Evolutionary conservation across 2,329 filamentous ascomycete genomes (phyloP).

Genomic region (Aspergillus carbonarius): DNA sequence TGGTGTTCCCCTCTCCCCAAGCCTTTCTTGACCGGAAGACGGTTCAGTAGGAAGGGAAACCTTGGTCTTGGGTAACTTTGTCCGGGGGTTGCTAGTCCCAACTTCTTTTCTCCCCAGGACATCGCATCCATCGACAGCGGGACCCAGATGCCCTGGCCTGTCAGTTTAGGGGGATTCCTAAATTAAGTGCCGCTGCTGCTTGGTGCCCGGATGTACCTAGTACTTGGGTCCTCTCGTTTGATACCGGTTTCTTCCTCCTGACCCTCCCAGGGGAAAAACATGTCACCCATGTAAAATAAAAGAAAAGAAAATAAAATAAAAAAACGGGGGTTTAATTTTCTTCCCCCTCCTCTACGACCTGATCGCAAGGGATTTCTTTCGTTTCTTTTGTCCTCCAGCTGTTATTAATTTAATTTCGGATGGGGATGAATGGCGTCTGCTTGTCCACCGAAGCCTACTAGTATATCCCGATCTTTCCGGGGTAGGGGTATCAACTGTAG

Average conservation of each 20-base stretch:
- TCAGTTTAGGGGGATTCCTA: background rate
- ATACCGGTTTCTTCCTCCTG: background rate
- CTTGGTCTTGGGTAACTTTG: background rate
- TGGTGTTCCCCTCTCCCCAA: conserved; percentile 13
- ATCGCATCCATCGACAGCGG: conserved; percentile 1
- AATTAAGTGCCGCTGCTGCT: conserved; percentile 2
- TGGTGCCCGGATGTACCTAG: conserved; percentile 9
- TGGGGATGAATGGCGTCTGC: background rate
- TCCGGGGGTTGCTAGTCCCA: background rate
- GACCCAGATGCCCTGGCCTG: conserved; percentile 1
- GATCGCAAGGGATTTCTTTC: background rate
- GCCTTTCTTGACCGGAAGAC: conserved; percentile 7
- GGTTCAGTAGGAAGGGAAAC: conserved; percentile 1
- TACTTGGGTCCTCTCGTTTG: conserved; percentile 6
- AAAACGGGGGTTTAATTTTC: background rate
- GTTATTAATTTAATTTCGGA: background rate
- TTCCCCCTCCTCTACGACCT: background rate
- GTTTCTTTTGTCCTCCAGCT: background rate
- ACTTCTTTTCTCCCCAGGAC: background rate
- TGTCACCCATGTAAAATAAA: background rate
- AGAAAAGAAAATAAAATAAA: conserved; percentile 8
- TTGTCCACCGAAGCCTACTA: background rate
- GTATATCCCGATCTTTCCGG: background rate
- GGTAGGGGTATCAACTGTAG: background rate
- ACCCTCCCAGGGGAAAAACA: background rate